phyloP scores from a whole-genome alignment of 441 rosid genomes.

The Brassica hybrid region DNA sequence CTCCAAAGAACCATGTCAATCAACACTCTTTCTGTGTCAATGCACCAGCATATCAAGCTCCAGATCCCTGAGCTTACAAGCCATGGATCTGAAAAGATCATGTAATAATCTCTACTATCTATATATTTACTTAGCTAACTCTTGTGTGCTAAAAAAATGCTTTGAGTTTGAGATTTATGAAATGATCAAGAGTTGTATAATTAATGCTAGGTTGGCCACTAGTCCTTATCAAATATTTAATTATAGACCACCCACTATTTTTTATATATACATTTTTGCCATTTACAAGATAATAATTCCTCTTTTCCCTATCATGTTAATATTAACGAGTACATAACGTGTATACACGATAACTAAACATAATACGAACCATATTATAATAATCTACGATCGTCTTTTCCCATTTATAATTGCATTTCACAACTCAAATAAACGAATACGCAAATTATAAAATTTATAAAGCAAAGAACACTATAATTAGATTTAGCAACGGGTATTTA shows the following conservation, averaged over 20 bases:
- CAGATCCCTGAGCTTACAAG: no score
- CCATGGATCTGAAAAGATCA: no score
- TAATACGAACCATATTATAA: neutral
- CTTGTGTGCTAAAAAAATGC: no score
- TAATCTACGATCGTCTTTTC: conserved; percentile 10
- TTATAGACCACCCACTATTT: conserved; percentile 15
- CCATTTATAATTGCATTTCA: conserved; percentile 21
- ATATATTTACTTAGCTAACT: no score
- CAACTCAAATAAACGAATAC: conserved; percentile 5
- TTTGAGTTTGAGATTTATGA: no score
- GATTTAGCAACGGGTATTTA: no score
- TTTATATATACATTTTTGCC: neutral
- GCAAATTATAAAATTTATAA: neutral
- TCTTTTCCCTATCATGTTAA: neutral
- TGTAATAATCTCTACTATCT: no score
- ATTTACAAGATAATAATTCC: conserved; percentile 10
- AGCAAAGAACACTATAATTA: neutral
- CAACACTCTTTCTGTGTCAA: no score
- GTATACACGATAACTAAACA: neutral
- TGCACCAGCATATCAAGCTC: no score
- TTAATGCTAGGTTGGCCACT: conserved; percentile 32
- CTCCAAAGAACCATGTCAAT: no score
- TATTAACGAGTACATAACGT: neutral
- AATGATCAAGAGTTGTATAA: conserved; percentile 3
- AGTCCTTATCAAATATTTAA: conserved; percentile 33